phyloP scores from a whole-genome alignment of 1,284 basidiomycete species.

The Heterobasidion annosum region DNA sequence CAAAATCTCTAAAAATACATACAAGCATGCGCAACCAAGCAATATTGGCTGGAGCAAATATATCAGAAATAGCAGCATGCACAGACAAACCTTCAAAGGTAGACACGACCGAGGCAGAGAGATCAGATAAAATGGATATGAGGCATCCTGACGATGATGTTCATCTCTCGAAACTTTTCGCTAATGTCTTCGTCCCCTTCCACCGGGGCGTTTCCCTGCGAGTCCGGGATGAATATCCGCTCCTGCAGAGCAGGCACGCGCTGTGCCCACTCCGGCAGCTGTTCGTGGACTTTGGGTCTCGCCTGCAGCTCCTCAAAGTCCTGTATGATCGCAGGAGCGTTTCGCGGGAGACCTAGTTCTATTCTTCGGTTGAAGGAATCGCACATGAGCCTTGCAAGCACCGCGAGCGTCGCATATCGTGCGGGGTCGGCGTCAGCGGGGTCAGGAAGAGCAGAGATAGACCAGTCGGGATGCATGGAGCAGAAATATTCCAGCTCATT shows the following conservation, averaged over 20 bases:
- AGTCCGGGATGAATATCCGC: not conserved
- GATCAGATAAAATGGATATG: not conserved
- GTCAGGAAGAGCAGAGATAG: not conserved
- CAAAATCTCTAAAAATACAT: no score
- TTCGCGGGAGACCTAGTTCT: not conserved
- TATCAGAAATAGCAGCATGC: not conserved
- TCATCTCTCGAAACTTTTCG: not conserved
- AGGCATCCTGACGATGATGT: not conserved
- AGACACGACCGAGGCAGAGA: not conserved
- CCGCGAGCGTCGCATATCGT: not conserved
- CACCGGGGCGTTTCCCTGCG: not conserved
- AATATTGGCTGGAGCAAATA: not conserved
- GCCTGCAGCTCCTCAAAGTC: not conserved
- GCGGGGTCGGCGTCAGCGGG: not conserved
- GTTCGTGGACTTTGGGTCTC: not conserved
- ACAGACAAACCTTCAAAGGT: not conserved
- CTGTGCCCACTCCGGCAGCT: not conserved
- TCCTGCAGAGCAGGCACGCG: not conserved
- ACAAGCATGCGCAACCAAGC: no score
- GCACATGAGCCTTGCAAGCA: not conserved
- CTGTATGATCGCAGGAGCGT: not conserved
- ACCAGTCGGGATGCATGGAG: not conserved
- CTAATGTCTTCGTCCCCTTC: not conserved
- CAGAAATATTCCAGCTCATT: not conserved
- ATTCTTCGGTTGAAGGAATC: not conserved